A percentile compares a stretch with the other conserved stretches of the same genome.
These are phyloP conservation scores for Erysimum pusillum DNA, from an alignment of 441 rosid species.

Conservation along the genomic window DNA sequence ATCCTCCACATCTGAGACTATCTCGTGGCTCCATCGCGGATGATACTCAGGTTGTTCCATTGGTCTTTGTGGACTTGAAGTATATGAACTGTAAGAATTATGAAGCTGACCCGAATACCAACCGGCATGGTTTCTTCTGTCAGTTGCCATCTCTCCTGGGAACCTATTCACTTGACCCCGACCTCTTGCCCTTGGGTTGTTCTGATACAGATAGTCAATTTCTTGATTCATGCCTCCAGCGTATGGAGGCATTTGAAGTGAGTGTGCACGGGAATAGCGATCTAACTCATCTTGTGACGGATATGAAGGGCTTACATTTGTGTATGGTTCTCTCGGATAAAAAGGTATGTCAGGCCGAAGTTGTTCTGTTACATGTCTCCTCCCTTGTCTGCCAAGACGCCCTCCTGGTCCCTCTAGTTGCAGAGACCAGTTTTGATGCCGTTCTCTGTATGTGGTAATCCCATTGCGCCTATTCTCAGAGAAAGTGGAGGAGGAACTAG, in stretches of 20 bases:
- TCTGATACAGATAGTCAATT: constrained; percentile 59
- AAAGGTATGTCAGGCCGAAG: constrained; percentile 49
- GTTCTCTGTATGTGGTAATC: constrained; percentile 42
- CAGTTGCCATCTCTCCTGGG: constrained; percentile 56
- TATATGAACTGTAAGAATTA: constrained; percentile 55
- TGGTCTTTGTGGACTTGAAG: constrained; percentile 70
- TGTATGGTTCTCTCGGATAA: constrained; percentile 53
- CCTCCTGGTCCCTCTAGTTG: constrained; percentile 54
- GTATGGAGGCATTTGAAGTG: constrained; percentile 54
- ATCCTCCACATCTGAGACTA: constrained; percentile 57
- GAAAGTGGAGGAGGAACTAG: constrained; percentile 50
- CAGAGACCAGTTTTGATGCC: constrained; percentile 50
- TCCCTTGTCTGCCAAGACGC: constrained; percentile 52
- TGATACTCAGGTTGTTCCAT: constrained; percentile 54
- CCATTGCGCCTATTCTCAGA: constrained; percentile 48
- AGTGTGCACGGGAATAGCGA: constrained; percentile 50
- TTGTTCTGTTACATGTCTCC: constrained; percentile 52
- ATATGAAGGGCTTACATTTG: constrained; percentile 56
- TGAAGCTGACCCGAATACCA: constrained; percentile 51
- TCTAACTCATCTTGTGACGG: constrained; percentile 52
- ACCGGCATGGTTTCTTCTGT: constrained; percentile 51
- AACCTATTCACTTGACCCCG: constrained; percentile 53
- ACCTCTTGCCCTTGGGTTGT: constrained; percentile 50
- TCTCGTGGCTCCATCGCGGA: constrained; percentile 51
- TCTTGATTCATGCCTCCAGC: constrained; percentile 45